phyloP scores from a whole-genome alignment of 73 alveolate genomes.

The Paramecium tetraurelia region DNA sequence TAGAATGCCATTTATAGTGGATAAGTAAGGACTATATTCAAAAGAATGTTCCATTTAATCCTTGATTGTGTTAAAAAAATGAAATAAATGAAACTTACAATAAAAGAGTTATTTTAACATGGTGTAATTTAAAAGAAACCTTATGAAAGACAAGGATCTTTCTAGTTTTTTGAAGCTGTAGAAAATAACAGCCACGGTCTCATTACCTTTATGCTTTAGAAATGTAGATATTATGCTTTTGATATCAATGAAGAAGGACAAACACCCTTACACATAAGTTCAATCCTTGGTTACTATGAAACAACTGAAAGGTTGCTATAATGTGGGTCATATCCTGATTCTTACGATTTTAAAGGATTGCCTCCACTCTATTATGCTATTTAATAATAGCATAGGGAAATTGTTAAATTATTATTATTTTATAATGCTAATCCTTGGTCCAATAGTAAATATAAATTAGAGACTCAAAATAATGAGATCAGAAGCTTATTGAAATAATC shows the following conservation, averaged over 20 bases:
- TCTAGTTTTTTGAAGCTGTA: not conserved
- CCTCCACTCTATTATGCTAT: slow-evolving; percentile 34
- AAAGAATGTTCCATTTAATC: not conserved
- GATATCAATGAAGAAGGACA: not conserved
- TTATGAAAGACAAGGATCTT: slow-evolving; percentile 39
- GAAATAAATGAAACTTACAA: slow-evolving; percentile 2
- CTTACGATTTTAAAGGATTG: not conserved
- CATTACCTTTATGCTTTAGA: not conserved
- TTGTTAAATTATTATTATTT: not conserved
- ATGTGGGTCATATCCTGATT: slow-evolving; percentile 24
- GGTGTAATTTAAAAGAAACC: not conserved
- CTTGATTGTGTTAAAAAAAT: not conserved
- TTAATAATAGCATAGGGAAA: not conserved
- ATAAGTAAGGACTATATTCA: not conserved
- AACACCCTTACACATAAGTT: not conserved
- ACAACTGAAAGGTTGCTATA: not conserved
- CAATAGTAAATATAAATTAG: not conserved
- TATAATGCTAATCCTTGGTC: slow-evolving; percentile 48
- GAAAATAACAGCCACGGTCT: not conserved
- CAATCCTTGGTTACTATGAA: not conserved
- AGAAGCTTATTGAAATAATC: not conserved
- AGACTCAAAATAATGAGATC: not conserved
- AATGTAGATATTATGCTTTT: slow-evolving; percentile 41
- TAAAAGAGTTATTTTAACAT: not conserved
- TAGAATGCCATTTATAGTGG: not conserved